Evolutionary conservation across 73 alveolate genomes (phyloP).

Genomic region (Symbiodinium pilosum): DNA sequence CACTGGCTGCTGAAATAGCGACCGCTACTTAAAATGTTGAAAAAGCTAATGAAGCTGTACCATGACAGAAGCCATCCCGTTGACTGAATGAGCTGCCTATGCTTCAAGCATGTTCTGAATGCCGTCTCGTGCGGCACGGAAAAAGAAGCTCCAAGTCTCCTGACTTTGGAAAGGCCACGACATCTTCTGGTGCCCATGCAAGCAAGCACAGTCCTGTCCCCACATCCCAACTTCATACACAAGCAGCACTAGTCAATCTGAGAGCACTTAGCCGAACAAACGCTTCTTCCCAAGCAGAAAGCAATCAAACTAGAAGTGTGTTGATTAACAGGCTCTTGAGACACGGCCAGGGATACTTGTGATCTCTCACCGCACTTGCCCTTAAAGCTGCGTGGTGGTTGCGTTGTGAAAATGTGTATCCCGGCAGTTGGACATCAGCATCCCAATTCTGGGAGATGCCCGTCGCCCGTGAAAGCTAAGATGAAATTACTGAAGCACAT

Average conservation of each 20-base stretch:
- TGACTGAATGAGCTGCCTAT: not conserved
- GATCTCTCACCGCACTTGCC: slow-evolving; percentile 24
- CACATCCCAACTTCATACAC: not conserved
- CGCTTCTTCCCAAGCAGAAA: too few species aligned
- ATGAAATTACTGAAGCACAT: not conserved
- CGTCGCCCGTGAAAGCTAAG: not conserved
- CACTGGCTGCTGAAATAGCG: not conserved
- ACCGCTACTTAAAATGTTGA: not conserved
- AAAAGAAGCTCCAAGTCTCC: slow-evolving; percentile 18
- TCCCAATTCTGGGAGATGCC: not conserved
- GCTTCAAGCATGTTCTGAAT: not conserved
- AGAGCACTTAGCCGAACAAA: too few species aligned
- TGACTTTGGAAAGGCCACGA: not conserved
- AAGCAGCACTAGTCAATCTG: not conserved
- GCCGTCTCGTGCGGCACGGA: slow-evolving; percentile 28
- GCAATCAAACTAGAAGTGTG: too few species aligned
- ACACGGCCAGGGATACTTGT: slow-evolving; percentile 20
- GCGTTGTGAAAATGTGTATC: not conserved
- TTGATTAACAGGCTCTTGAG: not conserved
- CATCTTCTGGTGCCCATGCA: not conserved
- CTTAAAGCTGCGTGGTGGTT: slow-evolving; percentile 12
- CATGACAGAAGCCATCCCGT: not conserved
- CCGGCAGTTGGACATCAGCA: not conserved
- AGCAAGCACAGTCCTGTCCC: not conserved
- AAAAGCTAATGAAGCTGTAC: not conserved